A percentile compares a stretch with the other conserved stretches of the same genome.
Evolutionary conservation across 306 rosid species (phyloP).

Genomic region (Cicer arietinum): DNA sequence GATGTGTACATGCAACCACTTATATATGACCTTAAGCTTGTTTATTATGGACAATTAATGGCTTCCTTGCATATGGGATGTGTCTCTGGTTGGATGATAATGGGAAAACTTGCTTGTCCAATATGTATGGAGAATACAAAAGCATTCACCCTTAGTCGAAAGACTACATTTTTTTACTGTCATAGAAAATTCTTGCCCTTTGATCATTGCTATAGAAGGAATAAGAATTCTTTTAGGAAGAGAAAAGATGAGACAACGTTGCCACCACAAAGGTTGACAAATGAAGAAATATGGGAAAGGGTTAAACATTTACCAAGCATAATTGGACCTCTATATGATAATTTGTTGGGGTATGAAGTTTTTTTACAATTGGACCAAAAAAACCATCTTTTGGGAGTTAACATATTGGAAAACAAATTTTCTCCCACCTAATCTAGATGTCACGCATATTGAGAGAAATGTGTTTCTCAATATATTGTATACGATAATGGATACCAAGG

Average conservation of each 20-base stretch:
- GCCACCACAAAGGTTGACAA: too few relatives aligned
- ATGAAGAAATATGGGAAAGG: too few relatives aligned
- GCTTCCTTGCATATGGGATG: neutral
- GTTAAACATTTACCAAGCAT: too few relatives aligned
- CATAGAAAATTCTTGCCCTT: neutral
- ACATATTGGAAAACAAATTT: neutral
- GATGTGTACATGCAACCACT: neutral
- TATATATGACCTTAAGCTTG: neutral
- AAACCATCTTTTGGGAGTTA: neutral
- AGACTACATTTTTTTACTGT: neutral
- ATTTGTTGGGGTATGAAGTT: too few relatives aligned
- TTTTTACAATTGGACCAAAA: neutral
- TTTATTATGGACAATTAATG: neutral
- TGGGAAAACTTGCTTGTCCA: neutral
- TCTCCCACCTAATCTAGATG: neutral
- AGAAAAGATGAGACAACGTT: too few relatives aligned
- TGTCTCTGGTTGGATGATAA: neutral
- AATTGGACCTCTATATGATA: too few relatives aligned
- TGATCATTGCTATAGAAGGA: too few relatives aligned
- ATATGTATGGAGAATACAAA: neutral
- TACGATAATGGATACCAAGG: neutral
- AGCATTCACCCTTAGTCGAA: neutral
- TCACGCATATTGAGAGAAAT: constrained; percentile 3
- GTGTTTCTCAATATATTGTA: neutral
- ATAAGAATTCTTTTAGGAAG: too few relatives aligned